Percentiles rank a stretch among this genome's conserved stretches.
Evolutionary conservation across 176 grass and related monocot species (phyloP).

Genomic region (Oryza punctata): DNA sequence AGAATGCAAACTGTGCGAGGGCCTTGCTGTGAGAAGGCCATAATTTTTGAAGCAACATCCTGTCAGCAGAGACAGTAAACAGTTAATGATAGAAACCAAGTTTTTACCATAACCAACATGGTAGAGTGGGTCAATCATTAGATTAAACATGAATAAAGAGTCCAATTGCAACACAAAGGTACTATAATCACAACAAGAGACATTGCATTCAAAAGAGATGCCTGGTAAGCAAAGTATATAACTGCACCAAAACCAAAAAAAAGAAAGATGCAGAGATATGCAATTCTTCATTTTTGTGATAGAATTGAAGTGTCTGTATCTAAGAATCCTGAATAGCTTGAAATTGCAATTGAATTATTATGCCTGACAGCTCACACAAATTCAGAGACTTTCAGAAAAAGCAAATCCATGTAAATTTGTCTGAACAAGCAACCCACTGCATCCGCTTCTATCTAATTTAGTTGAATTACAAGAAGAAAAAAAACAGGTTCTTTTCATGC

Average conservation of each 20-base stretch:
- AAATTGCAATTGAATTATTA: neutral
- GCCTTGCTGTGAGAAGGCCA: conserved; percentile 99
- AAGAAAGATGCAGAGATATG: neutral
- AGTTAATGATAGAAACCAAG: conserved; percentile 30
- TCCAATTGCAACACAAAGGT: neutral
- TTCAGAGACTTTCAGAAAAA: neutral
- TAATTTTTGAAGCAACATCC: conserved; percentile 99
- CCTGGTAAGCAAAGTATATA: neutral
- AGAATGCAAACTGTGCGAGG: conserved; percentile 96
- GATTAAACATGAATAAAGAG: neutral
- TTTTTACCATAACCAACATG: neutral
- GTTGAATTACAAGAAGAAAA: neutral
- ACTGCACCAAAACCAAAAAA: neutral
- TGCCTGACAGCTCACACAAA: neutral
- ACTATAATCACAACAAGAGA: neutral
- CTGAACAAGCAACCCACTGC: neutral
- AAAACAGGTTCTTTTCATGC: neutral
- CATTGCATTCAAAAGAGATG: neutral
- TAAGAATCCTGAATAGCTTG: neutral
- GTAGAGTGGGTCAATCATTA: neutral
- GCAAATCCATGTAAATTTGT: neutral
- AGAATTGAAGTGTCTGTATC: neutral
- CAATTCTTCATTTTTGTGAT: neutral
- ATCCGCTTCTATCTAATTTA: neutral
- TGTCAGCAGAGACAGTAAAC: conserved; percentile 40